Percentiles rank a stretch among this genome's conserved stretches.
These are phyloP conservation scores for Sphaceloma murrayae DNA, from an alignment of 2,329 filamentous ascomycete species.

Conservation along the genomic window DNA sequence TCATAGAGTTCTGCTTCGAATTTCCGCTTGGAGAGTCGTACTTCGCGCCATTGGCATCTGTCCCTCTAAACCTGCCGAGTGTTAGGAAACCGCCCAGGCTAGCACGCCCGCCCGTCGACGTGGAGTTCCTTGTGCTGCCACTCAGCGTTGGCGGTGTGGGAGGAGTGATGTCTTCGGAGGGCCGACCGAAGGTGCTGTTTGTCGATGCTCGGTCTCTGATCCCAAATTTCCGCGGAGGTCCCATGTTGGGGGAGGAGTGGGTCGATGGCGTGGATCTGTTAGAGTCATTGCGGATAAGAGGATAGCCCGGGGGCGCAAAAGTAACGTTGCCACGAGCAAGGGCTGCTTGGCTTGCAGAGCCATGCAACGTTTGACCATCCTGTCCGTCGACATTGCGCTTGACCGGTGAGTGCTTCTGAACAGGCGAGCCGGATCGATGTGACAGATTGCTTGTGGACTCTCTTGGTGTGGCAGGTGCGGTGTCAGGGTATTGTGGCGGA, in stretches of 20 bases:
- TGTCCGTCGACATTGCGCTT: constrained; percentile 10
- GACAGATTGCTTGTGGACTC: constrained; percentile 27
- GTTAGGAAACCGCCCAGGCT: constrained; percentile 86
- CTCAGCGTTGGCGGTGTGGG: constrained; percentile 51
- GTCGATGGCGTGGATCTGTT: constrained; percentile 57
- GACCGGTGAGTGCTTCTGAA: constrained; percentile 16
- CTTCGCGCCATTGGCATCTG: constrained; percentile 60
- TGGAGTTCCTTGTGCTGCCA: constrained; percentile 58
- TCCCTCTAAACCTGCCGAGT: constrained; percentile 67
- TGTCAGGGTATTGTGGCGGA: constrained; percentile 24
- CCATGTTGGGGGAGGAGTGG: constrained; percentile 46
- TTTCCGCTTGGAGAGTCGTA: constrained; percentile 63
- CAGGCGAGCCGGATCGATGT: constrained; percentile 22
- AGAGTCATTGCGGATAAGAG: constrained; percentile 52
- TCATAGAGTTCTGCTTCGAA: constrained; percentile 77
- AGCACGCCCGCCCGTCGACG: constrained; percentile 74
- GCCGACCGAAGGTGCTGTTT: constrained; percentile 68
- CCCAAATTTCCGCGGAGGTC: constrained; percentile 49
- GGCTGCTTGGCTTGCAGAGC: constrained; percentile 45
- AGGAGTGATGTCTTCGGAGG: constrained; percentile 61
- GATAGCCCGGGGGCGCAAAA: constrained; percentile 35
- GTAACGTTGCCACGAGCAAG: constrained; percentile 40
- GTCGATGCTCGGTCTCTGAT: constrained; percentile 78
- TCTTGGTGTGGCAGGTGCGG: constrained; percentile 29
- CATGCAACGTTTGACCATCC: constrained; percentile 2